phyloP scores from a whole-genome alignment of 2,329 filamentous ascomycete genomes.

The Colletotrichum lupini region DNA sequence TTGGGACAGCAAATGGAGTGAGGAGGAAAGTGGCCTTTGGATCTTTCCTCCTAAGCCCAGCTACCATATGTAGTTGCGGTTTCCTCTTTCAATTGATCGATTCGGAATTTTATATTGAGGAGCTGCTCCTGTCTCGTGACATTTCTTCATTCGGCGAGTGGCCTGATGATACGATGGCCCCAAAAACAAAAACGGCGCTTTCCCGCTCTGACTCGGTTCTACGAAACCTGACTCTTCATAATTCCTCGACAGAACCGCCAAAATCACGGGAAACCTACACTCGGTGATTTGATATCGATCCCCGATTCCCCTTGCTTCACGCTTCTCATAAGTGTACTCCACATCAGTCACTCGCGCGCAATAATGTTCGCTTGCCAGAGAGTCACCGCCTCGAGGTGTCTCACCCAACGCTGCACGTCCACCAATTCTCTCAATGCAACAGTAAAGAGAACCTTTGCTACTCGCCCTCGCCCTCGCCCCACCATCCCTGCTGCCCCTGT shows the following conservation, averaged over 20 bases:
- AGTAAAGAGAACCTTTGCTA: slow-evolving; percentile 24
- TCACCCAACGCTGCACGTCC: slow-evolving; percentile 19
- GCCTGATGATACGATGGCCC: slow-evolving; percentile 14
- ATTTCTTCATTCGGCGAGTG: not conserved
- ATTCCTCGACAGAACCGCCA: not conserved
- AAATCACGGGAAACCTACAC: not conserved
- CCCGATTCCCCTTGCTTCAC: not conserved
- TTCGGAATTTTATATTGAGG: slow-evolving; percentile 7
- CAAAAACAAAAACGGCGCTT: not conserved
- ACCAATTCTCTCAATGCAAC: slow-evolving; percentile 20
- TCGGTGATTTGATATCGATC: not conserved
- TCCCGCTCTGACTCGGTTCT: not conserved
- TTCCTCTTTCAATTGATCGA: slow-evolving; percentile 16
- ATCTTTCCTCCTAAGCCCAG: not conserved
- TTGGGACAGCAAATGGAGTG: slow-evolving; percentile 13
- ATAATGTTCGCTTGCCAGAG: not conserved
- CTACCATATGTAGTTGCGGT: slow-evolving; percentile 23
- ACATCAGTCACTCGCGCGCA: not conserved
- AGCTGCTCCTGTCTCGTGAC: not conserved
- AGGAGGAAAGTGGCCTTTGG: slow-evolving; percentile 7
- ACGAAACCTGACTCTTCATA: not conserved
- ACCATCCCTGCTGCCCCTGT: slow-evolving; percentile 18
- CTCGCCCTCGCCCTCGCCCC: slow-evolving; percentile 20
- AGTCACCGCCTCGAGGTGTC: slow-evolving; percentile 29
- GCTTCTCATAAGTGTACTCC: not conserved